Evolutionary conservation across 805 yeast species (phyloP).

Genomic region (Wickerhamomyces strasburgensis): DNA sequence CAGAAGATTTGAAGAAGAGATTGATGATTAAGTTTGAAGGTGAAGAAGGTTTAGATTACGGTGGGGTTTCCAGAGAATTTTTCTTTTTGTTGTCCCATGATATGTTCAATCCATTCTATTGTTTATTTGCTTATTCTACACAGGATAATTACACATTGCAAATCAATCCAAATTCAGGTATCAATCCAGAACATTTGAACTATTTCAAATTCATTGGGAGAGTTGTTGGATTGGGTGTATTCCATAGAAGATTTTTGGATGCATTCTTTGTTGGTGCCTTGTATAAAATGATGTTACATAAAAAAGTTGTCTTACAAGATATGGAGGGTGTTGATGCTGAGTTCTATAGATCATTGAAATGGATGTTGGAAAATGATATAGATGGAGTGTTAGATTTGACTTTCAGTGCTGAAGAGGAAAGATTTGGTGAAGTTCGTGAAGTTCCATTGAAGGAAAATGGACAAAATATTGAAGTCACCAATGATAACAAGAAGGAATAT

Average conservation of each 20-base stretch:
- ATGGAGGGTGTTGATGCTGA: constrained; percentile 99
- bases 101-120: constrained; percentile 97
- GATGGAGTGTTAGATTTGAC: constrained; percentile 83
- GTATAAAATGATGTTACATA: constrained; percentile 94
- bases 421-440: constrained; percentile 87
- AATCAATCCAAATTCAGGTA: constrained; percentile 94
- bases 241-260: constrained; percentile 96
- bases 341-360: constrained; percentile 86
- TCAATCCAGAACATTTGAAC: constrained; percentile 96
- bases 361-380: constrained; percentile 95
- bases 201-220: constrained; percentile 98
- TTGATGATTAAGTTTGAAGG: constrained; percentile 98
- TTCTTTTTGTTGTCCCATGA: constrained; percentile 95
- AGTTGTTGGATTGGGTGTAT: constrained; percentile 95
- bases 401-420: constrained; percentile 85
- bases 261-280: constrained; percentile 98
- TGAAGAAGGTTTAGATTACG: constrained; percentile 98
- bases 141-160: constrained; percentile 97
- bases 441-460: constrained; percentile 91
- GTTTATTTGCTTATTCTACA: constrained; percentile 95
- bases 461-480: constrained; percentile 82
- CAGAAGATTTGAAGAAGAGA: constrained; percentile 96
- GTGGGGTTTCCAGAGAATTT: constrained; percentile 98
- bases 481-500: constrained; percentile 92
- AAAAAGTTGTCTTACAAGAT: constrained; percentile 91